These are phyloP conservation scores for Apiospora aurea DNA, from an alignment of 2,329 filamentous ascomycete species.

Conservation along the genomic window DNA sequence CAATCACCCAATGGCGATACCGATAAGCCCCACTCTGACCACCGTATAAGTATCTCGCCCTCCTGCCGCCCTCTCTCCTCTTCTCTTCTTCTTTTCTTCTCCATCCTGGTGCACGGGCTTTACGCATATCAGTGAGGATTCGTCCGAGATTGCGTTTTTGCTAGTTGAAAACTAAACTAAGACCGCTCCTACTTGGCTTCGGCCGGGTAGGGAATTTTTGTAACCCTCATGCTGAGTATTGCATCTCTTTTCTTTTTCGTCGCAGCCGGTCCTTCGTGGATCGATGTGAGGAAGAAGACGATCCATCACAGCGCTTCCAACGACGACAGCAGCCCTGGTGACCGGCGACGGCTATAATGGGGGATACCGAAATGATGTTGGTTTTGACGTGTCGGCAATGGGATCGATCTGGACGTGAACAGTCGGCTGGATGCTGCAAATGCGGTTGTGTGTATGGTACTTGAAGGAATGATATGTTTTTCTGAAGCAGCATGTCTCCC, in stretches of 20 bases:
- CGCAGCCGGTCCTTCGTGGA: slow-evolving; percentile 51
- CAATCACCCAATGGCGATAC: background rate
- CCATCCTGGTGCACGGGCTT: slow-evolving; percentile 76
- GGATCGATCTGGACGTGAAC: background rate
- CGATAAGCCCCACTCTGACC: slow-evolving; percentile 3
- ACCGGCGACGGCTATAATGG: background rate
- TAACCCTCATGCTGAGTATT: slow-evolving; percentile 49
- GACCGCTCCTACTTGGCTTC: slow-evolving; percentile 77
- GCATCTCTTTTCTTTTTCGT: slow-evolving; percentile 56
- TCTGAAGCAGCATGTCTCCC: background rate
- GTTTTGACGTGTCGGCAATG: background rate
- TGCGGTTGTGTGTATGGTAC: background rate
- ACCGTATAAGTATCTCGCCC: background rate
- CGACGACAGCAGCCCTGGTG: background rate
- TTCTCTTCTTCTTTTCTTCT: slow-evolving; percentile 50
- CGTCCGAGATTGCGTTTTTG: slow-evolving; percentile 88
- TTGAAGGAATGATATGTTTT: background rate
- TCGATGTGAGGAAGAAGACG: slow-evolving; percentile 57
- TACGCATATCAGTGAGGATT: slow-evolving; percentile 87
- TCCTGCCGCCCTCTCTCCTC: background rate
- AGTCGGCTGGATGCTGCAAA: background rate
- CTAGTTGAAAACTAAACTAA: slow-evolving; percentile 88
- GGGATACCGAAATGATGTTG: background rate
- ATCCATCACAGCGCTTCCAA: background rate
- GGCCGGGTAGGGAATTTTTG: slow-evolving; percentile 84